A percentile compares a stretch with the other conserved stretches of the same genome.
phyloP scores from a whole-genome alignment of 164 flowering plant species.

The Tinospora cordifolia region DNA sequence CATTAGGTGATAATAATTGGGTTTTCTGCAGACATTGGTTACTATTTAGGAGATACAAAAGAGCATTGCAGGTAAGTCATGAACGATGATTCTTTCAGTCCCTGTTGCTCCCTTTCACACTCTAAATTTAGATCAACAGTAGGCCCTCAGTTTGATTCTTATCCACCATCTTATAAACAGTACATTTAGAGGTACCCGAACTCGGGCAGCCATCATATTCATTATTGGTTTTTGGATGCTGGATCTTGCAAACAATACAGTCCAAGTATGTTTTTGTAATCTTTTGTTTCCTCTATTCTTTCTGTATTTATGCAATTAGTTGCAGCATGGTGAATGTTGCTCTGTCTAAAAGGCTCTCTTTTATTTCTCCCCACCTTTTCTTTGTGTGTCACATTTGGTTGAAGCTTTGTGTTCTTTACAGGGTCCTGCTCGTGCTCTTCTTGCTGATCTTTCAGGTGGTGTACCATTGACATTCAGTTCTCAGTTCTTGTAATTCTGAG shows the following conservation, averaged over 20 bases:
- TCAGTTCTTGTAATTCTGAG: not conserved
- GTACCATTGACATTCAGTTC: not conserved
- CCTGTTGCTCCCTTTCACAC: too few relatives aligned
- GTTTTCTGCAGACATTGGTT: conserved; percentile 99
- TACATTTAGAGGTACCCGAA: conserved; percentile 80
- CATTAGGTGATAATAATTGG: conserved; percentile 92
- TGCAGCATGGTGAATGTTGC: not conserved
- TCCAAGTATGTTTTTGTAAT: conserved; percentile 52
- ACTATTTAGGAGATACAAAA: conserved; percentile 80
- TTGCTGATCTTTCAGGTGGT: conserved; percentile 94
- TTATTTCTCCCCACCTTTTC: not conserved
- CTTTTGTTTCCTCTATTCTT: conserved; percentile 5
- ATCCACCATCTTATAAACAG: conserved; percentile 27
- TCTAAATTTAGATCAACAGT: not conserved
- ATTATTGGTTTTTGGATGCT: conserved; percentile 97
- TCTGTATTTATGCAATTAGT: too few relatives aligned
- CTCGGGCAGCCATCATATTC: conserved; percentile 78
- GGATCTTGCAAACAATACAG: conserved; percentile 98
- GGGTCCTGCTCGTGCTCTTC: conserved; percentile 99
- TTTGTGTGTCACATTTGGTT: not conserved
- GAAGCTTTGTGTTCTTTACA: conserved; percentile 23
- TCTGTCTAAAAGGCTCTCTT: not conserved
- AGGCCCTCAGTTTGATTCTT: conserved; percentile 1
- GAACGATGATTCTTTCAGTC: not conserved
- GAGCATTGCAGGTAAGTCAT: conserved; percentile 79